A percentile compares a stretch with the other conserved stretches of the same genome.
Evolutionary conservation across 2,329 filamentous ascomycete genomes (phyloP).

Genomic region (Botryotinia narcissicola): DNA sequence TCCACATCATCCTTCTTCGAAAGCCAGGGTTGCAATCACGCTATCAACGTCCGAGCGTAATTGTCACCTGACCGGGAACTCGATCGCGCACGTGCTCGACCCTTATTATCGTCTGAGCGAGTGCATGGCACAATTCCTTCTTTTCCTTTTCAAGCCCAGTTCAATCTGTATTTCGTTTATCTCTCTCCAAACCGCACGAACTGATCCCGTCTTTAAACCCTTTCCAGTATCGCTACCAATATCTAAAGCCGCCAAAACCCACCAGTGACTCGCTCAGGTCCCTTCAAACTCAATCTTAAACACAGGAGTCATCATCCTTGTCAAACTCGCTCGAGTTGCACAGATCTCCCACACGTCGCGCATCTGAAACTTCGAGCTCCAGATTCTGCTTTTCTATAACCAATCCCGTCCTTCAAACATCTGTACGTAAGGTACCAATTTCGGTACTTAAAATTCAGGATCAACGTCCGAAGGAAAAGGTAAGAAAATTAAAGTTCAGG

Average conservation of each 20-base stretch:
- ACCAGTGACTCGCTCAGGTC: not conserved
- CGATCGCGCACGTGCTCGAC: not conserved
- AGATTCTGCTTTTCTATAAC: not conserved
- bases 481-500: not conserved
- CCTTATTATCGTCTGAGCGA: not conserved
- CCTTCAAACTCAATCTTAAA: not conserved
- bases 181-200: not conserved
- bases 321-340: not conserved
- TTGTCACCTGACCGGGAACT: not conserved
- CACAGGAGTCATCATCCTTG: constrained; percentile 8
- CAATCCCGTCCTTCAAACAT: not conserved
- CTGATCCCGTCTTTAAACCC: not conserved
- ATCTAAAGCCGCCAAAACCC: not conserved
- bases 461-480: not conserved
- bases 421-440: not conserved
- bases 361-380: not conserved
- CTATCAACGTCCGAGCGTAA: not conserved
- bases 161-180: not conserved
- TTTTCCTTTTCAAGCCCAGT: not conserved
- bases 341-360: constrained; percentile 4
- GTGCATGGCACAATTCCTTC: not conserved
- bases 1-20: not conserved
- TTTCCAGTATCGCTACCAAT: not conserved
- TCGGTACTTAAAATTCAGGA: not conserved
- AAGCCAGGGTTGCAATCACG: not conserved